phyloP scores from a whole-genome alignment of 768 basidiomycete genomes.

The Brasilioporus rufonigricans region DNA sequence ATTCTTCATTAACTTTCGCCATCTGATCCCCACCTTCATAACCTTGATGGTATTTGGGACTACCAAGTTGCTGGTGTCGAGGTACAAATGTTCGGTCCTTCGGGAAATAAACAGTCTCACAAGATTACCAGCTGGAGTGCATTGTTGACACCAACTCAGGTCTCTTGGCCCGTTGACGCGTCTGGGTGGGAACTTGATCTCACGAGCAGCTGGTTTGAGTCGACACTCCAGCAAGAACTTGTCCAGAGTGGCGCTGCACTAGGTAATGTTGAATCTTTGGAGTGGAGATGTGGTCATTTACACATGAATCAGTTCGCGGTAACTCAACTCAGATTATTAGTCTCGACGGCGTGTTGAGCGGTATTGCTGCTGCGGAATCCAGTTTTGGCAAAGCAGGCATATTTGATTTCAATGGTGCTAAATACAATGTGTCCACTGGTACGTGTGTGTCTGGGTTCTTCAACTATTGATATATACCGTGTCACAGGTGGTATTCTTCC shows the following conservation, averaged over 20 bases:
- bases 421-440: slow-evolving; percentile 19
- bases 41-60: slow-evolving; percentile 7
- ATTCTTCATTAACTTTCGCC: not conserved
- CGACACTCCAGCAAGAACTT: not conserved
- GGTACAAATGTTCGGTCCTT: not conserved
- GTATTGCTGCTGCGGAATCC: slow-evolving; percentile 12
- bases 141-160: not conserved
- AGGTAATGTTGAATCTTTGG: not conserved
- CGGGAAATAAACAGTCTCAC: not conserved
- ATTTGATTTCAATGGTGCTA: slow-evolving; percentile 15
- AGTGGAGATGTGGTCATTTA: not conserved
- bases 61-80: no score
- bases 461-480: not conserved
- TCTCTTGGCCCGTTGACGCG: not conserved
- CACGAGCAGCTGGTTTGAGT: slow-evolving; percentile 1
- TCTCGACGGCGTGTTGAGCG: slow-evolving; percentile 10
- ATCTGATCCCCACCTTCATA: not conserved
- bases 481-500: slow-evolving; percentile 11
- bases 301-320: slow-evolving; percentile 4
- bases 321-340: slow-evolving; percentile 13
- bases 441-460: not conserved
- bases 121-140: not conserved
- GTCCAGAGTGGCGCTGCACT: not conserved
- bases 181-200: slow-evolving; percentile 9
- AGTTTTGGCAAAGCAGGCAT: slow-evolving; percentile 7